Percentiles rank a stretch among this genome's conserved stretches.
Evolutionary conservation across 257 asterid genomes (phyloP).

Genomic region (Rhazya stricta): DNA sequence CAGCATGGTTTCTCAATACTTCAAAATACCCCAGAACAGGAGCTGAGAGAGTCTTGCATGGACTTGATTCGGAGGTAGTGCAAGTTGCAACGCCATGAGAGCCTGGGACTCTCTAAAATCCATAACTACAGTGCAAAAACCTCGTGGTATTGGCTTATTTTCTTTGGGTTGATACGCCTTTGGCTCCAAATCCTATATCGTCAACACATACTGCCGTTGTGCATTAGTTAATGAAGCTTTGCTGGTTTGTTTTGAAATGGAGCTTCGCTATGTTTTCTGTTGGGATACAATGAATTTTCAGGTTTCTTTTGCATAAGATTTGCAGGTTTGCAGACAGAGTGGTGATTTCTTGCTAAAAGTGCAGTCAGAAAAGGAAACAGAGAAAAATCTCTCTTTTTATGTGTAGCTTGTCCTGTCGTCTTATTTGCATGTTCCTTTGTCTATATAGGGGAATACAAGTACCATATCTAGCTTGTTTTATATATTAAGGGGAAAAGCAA

Average conservation of each 20-base stretch:
- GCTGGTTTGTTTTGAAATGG: too few relatives aligned
- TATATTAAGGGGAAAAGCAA: background rate
- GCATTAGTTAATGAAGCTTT: too few relatives aligned
- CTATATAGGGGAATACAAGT: background rate
- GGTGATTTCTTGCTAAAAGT: background rate
- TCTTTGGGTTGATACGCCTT: too few relatives aligned
- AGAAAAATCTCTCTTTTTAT: background rate
- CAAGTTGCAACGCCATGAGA: background rate
- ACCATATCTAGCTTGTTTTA: background rate
- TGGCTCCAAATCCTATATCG: too few relatives aligned
- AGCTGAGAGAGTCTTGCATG: too few relatives aligned
- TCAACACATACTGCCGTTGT: too few relatives aligned
- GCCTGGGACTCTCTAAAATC: background rate
- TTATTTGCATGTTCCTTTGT: slow-evolving; percentile 2
- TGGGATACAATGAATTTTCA: too few relatives aligned
- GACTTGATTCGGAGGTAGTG: too few relatives aligned
- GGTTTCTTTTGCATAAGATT: background rate
- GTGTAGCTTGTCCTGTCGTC: background rate
- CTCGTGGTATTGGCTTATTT: background rate
- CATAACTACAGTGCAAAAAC: background rate
- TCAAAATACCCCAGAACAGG: background rate
- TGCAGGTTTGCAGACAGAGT: background rate
- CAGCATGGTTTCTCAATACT: background rate
- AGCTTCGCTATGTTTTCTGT: too few relatives aligned
- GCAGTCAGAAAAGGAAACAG: background rate